Percentiles rank a stretch among this genome's conserved stretches.
Conservation (phyloP, 352 stramenopile species). For the Pythium insidiosum region DNA sequence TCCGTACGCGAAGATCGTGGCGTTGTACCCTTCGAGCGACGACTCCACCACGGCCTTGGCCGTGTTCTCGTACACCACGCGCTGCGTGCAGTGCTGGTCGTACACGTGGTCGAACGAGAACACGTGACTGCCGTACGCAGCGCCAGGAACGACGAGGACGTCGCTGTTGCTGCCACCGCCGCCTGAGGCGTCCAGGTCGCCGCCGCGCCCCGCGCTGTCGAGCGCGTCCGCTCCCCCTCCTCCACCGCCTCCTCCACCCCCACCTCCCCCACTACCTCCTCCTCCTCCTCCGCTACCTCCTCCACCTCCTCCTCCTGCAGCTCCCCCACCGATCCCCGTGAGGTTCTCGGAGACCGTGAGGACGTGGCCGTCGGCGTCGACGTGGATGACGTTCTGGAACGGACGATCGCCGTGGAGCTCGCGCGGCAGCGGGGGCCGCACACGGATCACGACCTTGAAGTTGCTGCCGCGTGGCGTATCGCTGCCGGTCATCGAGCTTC, state of each 20-base stretch:
- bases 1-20: conserved; percentile 90
- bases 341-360: conserved; percentile 88
- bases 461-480: conserved; percentile 45
- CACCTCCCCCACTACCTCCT: conserved; percentile 4
- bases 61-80: conserved; percentile 91
- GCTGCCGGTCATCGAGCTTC: conserved; percentile 5
- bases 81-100: conserved; percentile 86
- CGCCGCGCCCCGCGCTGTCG: too few relatives aligned
- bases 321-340: conserved; percentile 29
- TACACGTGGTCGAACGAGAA: conserved; percentile 96
- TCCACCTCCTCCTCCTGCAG: conserved; percentile 5
- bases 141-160: too few relatives aligned
- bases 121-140: conserved; percentile 75
- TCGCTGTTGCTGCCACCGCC: too few relatives aligned
- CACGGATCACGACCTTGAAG: conserved; percentile 92
- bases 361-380: conserved; percentile 78
- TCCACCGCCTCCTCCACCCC: too few relatives aligned
- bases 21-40: conserved; percentile 89
- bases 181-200: too few relatives aligned
- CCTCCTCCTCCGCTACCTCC: conserved; percentile 3
- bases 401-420: conserved; percentile 84
- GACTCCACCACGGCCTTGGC: conserved; percentile 90
- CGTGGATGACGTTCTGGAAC: conserved; percentile 88
- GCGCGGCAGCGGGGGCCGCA: conserved; percentile 79
- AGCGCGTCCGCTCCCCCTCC: background rate